A percentile compares a stretch with the other conserved stretches of the same genome.
phyloP scores from a whole-genome alignment of 2,329 filamentous ascomycete genomes.

The Juglanconis sp. region DNA sequence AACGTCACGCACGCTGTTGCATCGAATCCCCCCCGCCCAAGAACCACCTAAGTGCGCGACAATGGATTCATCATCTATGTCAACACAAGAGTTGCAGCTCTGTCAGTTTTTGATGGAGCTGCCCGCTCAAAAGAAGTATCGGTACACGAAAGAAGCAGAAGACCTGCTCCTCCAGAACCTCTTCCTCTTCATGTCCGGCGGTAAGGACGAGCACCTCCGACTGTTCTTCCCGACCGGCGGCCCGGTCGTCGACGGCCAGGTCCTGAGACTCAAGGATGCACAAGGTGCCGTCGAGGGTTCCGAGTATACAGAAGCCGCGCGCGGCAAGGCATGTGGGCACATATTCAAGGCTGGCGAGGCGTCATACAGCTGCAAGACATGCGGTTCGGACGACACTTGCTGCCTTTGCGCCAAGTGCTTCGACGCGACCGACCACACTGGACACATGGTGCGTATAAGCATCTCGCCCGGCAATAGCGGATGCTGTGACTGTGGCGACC shows the following conservation, averaged over 20 bases:
- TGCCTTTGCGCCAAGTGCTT: conserved; percentile 93
- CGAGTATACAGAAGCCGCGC: conserved; percentile 88
- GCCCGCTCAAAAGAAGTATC: conserved; percentile 69
- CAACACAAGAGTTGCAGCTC: conserved; percentile 75
- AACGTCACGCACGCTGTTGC: background rate
- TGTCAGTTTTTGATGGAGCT: conserved; percentile 78
- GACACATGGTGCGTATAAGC: conserved; percentile 85
- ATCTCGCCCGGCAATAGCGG: conserved; percentile 89
- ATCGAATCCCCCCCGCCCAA: background rate
- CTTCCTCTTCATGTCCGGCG: conserved; percentile 81
- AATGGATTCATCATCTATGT: conserved; percentile 52
- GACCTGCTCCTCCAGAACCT: conserved; percentile 73
- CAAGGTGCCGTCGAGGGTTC: conserved; percentile 92
- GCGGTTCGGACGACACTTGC: conserved; percentile 91
- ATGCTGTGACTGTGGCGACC: conserved; percentile 95
- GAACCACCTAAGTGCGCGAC: conserved; percentile 19
- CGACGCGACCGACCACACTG: conserved; percentile 90
- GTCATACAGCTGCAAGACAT: conserved; percentile 91
- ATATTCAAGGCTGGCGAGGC: conserved; percentile 95
- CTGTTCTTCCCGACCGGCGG: conserved; percentile 79
- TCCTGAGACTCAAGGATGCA: conserved; percentile 77
- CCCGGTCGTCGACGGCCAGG: conserved; percentile 48
- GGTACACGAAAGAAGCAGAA: conserved; percentile 70
- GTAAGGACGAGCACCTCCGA: conserved; percentile 68
- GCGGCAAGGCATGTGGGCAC: conserved; percentile 92